Evolutionary conservation across 352 stramenopile species (phyloP).

Genomic region (Phytophthora sp.): DNA sequence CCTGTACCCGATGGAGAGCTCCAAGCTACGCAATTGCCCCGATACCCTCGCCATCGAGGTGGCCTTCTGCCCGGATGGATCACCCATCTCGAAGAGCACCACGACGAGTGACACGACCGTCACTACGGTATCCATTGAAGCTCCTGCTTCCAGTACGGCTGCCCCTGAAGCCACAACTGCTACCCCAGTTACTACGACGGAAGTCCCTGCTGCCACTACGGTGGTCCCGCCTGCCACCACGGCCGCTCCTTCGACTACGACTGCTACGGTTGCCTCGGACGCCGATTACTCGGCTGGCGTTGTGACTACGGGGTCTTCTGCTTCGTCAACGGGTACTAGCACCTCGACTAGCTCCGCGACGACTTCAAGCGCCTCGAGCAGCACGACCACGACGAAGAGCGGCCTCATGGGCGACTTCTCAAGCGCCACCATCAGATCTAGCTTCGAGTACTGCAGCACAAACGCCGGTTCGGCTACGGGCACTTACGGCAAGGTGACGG

Average conservation of each 20-base stretch:
- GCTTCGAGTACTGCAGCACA: constrained; percentile 50
- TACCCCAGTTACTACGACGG: constrained; percentile 9
- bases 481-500: constrained; percentile 54
- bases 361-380: constrained; percentile 11
- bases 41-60: constrained; percentile 44
- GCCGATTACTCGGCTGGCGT: constrained; percentile 26
- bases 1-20: constrained; percentile 54
- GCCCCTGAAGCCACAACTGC: constrained; percentile 2
- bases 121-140: constrained; percentile 9
- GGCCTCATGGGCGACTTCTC: constrained; percentile 35
- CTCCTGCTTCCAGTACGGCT: constrained; percentile 16
- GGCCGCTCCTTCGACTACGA: constrained; percentile 1
- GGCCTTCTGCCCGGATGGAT: constrained; percentile 48
- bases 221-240: constrained; percentile 14
- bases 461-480: constrained; percentile 48
- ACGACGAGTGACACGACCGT: constrained; percentile 17
- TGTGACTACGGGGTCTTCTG: constrained; percentile 13
- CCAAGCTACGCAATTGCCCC: constrained; percentile 62
- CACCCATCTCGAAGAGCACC: constrained; percentile 15
- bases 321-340: constrained; percentile 9
- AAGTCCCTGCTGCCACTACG: constrained; percentile 15
- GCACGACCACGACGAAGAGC: constrained; percentile 19
- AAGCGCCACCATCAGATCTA: constrained; percentile 53
- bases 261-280: constrained; percentile 25
- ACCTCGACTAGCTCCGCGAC: constrained; percentile 12